Evolutionary conservation across 495 filamentous ascomycete genomes (phyloP), one percentile per base, ranked within the genome.

Genomic region (Aspergillus coremiiformis): DNA sequence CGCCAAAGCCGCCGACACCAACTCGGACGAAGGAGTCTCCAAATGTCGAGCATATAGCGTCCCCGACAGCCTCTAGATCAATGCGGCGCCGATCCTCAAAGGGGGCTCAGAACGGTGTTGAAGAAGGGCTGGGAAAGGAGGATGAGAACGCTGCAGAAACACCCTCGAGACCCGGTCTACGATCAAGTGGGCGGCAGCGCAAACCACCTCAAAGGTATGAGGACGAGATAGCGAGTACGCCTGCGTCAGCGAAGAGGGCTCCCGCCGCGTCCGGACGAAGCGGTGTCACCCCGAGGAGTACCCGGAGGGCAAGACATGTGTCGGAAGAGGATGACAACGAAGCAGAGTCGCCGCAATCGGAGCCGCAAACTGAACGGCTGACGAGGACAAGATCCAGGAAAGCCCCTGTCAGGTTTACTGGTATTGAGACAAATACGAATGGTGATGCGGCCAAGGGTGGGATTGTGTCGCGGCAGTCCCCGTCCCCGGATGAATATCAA

Each of bases 131-230:
- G 12, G 19, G 21, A 5, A 24, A 54, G 11, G 52, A 47, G 14
- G 11, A 50, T 8, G 52, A 55, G 23, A 50, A 24, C 12, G 32
- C 37, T 6, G 51, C 39, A 2, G 47, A 56, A 9, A 68, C 69
- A 0, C 65, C 68, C 14, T 53, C 56, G 9, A 63, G 53, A 32
- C 49, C 44, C 20, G 66, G 66, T 11, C 41, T 66, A 39, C 61
- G 72, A 26, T 61, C 68, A 10, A 76, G 71, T 52, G 68, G 66
- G 29, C 62, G 73, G 33, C 70, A 70, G 29, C 67, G 73, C 15
- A 76, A 68, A 57, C 56, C 66, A 4, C 73, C 71, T 7, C 59
- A 66, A 54, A 59, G 67, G 52, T 72, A 58, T 20, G 71, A 68
- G 32, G 65, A 67, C 8, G 66, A 67, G 10, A 51, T 49, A 5